Evolutionary conservation across 176 grass and related monocot species (phyloP).

Genomic region (Alopecurus myosuroides): DNA sequence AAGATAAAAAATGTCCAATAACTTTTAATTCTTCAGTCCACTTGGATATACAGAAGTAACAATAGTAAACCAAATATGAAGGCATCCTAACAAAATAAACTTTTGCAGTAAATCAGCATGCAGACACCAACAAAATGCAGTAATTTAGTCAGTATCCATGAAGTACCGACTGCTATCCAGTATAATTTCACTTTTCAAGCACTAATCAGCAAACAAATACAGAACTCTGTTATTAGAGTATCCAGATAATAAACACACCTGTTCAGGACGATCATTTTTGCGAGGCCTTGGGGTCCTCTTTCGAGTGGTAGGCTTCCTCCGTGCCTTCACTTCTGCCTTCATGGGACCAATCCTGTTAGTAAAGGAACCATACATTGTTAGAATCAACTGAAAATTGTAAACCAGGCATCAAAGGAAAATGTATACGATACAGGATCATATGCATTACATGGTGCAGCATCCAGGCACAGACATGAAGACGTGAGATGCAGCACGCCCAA

Average conservation of each 20-base stretch:
- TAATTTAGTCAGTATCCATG: neutral
- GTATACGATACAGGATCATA: neutral
- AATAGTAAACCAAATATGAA: neutral
- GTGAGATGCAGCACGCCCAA: conserved; percentile 43
- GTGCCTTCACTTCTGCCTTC: conserved; percentile 58
- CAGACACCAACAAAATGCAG: neutral
- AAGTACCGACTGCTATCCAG: neutral
- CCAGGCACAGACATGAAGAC: conserved; percentile 64
- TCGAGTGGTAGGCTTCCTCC: conserved; percentile 18
- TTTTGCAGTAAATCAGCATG: neutral
- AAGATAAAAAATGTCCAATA: neutral
- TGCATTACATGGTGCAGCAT: conserved; percentile 69
- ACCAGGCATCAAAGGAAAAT: neutral
- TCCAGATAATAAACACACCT: conserved; percentile 29
- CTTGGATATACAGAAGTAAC: neutral
- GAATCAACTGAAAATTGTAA: neutral
- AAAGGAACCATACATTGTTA: neutral
- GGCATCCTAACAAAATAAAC: neutral
- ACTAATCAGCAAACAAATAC: neutral
- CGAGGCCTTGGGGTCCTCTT: conserved; percentile 36
- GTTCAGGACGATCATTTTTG: conserved; percentile 56
- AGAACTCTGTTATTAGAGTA: neutral
- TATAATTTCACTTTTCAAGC: neutral
- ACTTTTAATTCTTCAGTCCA: neutral
- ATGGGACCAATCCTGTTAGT: conserved; percentile 61